Conservation (phyloP, 1,284 basidiomycete genomes). For the Schizophyllum amplum region DNA sequence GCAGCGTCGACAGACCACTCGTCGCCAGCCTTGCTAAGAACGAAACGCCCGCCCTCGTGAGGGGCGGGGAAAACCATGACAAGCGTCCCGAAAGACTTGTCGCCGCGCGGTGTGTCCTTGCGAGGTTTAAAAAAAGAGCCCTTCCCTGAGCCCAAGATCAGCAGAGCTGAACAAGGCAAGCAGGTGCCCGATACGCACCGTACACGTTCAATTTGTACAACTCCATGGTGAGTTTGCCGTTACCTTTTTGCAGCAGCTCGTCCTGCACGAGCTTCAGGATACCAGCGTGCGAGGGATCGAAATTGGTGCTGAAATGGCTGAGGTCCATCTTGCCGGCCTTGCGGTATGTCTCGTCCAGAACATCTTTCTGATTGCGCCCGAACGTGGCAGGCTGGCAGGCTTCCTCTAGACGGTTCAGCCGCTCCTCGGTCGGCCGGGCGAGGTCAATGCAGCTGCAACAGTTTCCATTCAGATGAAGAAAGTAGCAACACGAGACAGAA, state of each 20-base stretch:
- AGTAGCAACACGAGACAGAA: neutral
- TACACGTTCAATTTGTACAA: neutral
- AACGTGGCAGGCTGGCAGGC: conserved; percentile 16
- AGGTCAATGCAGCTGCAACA: conserved; percentile 5
- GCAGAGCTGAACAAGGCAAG: neutral
- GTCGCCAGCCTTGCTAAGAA: conserved; percentile 21
- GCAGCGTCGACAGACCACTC: conserved; percentile 22
- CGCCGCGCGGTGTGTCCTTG: conserved; percentile 21
- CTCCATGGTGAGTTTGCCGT: conserved; percentile 4
- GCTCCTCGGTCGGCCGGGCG: neutral
- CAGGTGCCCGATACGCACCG: neutral
- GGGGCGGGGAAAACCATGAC: conserved; percentile 29
- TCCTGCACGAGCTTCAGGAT: conserved; percentile 17
- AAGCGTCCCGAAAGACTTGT: conserved; percentile 25
- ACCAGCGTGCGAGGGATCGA: conserved; percentile 18
- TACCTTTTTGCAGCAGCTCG: neutral
- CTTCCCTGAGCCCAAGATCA: conserved; percentile 15
- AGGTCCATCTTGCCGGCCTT: conserved; percentile 26
- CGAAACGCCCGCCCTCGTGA: conserved; percentile 29
- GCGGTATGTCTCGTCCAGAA: conserved; percentile 24
- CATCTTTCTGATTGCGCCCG: conserved; percentile 19
- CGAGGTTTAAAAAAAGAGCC: conserved; percentile 24
- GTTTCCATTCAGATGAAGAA: too few relatives aligned
- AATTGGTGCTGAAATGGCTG: conserved; percentile 17
- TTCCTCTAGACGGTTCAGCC: neutral